Percentiles rank a stretch among this genome's conserved stretches.
phyloP scores from a whole-genome alignment of 2,329 filamentous ascomycete species.

The Blastomyces parvus region DNA sequence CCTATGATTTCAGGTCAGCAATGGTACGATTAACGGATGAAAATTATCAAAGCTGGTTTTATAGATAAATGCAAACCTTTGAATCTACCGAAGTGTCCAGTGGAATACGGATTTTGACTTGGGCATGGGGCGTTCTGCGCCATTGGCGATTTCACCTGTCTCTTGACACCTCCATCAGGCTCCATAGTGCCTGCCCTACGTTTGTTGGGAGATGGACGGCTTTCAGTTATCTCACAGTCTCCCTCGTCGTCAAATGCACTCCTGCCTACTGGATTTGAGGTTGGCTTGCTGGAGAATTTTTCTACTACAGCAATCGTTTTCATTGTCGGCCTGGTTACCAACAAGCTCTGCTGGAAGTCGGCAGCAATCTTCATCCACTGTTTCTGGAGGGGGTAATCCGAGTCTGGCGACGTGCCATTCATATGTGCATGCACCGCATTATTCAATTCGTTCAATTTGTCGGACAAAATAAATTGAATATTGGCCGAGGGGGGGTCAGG shows the following conservation, averaged over 20 bases:
- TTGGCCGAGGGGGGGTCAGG: slow-evolving; percentile 58
- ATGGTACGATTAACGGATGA: background rate
- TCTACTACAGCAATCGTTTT: slow-evolving; percentile 20
- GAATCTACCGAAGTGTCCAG: background rate
- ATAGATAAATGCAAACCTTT: background rate
- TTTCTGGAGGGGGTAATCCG: slow-evolving; percentile 34
- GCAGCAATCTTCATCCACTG: slow-evolving; percentile 39
- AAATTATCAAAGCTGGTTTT: background rate
- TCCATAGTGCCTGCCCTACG: slow-evolving; percentile 9
- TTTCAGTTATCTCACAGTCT: slow-evolving; percentile 8
- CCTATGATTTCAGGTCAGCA: slow-evolving; percentile 7
- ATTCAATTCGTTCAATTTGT: slow-evolving; percentile 51
- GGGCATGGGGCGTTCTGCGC: no score
- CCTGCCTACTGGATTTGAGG: background rate
- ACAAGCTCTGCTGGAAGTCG: slow-evolving; percentile 44
- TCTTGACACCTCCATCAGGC: slow-evolving; percentile 7
- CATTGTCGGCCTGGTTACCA: slow-evolving; percentile 33
- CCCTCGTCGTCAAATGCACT: background rate
- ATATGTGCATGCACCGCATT: slow-evolving; percentile 46
- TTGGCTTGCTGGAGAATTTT: background rate
- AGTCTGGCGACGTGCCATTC: slow-evolving; percentile 40
- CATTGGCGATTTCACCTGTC: background rate
- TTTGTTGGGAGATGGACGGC: slow-evolving; percentile 9
- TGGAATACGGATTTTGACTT: background rate
- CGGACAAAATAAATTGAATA: slow-evolving; percentile 55